These are phyloP conservation scores for Paraleonurus japonicus DNA, from an alignment of 257 asterid genomes.

Conservation along the genomic window DNA sequence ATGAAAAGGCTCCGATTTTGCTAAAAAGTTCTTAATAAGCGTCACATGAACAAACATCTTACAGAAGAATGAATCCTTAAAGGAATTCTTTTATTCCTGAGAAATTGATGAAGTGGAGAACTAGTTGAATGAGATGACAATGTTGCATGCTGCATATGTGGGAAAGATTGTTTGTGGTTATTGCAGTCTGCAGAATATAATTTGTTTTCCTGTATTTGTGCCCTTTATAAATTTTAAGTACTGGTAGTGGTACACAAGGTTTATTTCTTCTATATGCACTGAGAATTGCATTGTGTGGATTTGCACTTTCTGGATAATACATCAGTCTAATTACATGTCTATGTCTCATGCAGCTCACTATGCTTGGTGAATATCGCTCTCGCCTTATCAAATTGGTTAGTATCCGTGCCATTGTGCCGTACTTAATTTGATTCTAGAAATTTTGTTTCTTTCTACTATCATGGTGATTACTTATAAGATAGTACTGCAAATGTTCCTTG, in stretches of 20 bases:
- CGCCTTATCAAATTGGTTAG: constrained; percentile 93
- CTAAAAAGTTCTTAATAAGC: constrained; percentile 3
- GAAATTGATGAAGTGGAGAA: no score
- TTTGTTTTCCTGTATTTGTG: not conserved
- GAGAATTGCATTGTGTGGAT: not conserved
- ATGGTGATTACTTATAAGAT: not conserved
- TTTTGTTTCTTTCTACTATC: constrained; percentile 2
- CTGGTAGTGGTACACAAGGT: constrained; percentile 6
- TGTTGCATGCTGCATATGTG: no score
- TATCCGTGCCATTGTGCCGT: not conserved
- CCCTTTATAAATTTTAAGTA: not conserved
- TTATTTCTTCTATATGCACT: constrained; percentile 14
- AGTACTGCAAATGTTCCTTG: not conserved
- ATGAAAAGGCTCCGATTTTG: not conserved
- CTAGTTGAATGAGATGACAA: no score
- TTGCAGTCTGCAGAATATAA: no score
- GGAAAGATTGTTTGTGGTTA: no score
- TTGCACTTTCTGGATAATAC: not conserved
- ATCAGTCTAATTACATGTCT: constrained; percentile 28
- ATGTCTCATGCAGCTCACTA: constrained; percentile 61
- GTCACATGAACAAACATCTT: not conserved
- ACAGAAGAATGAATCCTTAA: not conserved
- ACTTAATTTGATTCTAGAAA: constrained; percentile 13
- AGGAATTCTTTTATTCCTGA: no score
- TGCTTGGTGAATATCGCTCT: constrained; percentile 73